phyloP scores from a whole-genome alignment of 176 grass and related monocot species.

The Aegilops speltoides region DNA sequence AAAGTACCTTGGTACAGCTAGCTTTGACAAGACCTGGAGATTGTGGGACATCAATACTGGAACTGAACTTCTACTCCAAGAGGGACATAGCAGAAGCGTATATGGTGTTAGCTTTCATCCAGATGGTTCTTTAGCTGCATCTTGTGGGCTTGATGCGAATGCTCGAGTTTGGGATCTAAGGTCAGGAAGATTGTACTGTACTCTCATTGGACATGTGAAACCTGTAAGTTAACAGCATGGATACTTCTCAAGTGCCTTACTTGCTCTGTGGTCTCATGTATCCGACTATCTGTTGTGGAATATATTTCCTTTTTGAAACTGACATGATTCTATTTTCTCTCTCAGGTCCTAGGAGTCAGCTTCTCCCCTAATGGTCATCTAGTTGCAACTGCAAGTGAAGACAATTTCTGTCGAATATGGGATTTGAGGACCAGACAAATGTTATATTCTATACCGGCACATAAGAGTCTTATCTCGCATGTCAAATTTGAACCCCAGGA shows the following conservation, averaged over 20 bases:
- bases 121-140: slow-evolving; percentile 90
- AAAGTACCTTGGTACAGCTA: slow-evolving; percentile 90
- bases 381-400: slow-evolving; percentile 89
- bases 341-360: slow-evolving; percentile 76
- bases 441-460: slow-evolving; percentile 93
- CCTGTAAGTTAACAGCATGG: slow-evolving; percentile 58
- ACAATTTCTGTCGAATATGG: slow-evolving; percentile 95
- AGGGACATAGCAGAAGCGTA: slow-evolving; percentile 91
- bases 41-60: slow-evolving; percentile 85
- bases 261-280: background rate
- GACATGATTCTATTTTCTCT: slow-evolving; percentile 34
- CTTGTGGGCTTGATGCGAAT: slow-evolving; percentile 84
- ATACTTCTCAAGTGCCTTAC: background rate
- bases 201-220: slow-evolving; percentile 87
- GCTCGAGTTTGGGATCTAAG: slow-evolving; percentile 94
- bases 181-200: slow-evolving; percentile 83
- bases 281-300: background rate
- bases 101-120: slow-evolving; percentile 91
- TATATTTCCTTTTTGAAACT: background rate
- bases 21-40: slow-evolving; percentile 98
- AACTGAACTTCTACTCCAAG: slow-evolving; percentile 87
- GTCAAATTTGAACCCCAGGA: slow-evolving; percentile 97
- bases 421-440: slow-evolving; percentile 80
- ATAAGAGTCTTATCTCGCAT: slow-evolving; percentile 89
- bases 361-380: slow-evolving; percentile 95